Evolutionary conservation across 768 basidiomycete species (phyloP).

Genomic region (Filobasidium wieringae): DNA sequence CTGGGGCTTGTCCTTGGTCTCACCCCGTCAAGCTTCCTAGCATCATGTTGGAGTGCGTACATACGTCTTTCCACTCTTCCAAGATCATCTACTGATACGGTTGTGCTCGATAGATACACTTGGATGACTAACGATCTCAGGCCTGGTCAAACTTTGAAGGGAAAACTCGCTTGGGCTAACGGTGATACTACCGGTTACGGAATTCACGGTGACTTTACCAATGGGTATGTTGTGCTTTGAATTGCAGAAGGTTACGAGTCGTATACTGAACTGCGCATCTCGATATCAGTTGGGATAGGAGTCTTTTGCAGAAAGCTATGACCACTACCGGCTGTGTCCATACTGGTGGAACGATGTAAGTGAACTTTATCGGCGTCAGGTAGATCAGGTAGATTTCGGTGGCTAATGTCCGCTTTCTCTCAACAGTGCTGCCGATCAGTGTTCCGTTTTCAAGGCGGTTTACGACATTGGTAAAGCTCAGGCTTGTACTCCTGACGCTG

Average conservation of each 20-base stretch:
- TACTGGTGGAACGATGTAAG: background rate
- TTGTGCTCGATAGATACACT: background rate
- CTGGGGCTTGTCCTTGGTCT: slow-evolving; percentile 19
- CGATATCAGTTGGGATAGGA: slow-evolving; percentile 44
- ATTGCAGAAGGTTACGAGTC: background rate
- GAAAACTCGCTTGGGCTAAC: slow-evolving; percentile 40
- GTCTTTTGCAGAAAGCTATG: slow-evolving; percentile 46
- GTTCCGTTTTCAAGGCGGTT: background rate
- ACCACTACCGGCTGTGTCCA: slow-evolving; percentile 39
- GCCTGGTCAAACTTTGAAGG: slow-evolving; percentile 7
- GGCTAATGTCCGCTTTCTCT: too few relatives aligned
- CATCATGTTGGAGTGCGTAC: slow-evolving; percentile 26
- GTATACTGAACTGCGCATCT: background rate
- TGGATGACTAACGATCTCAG: background rate
- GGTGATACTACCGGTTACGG: slow-evolving; percentile 58
- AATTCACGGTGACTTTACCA: slow-evolving; percentile 39
- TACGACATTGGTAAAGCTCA: background rate
- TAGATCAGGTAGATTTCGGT: background rate
- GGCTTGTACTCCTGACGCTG: slow-evolving; percentile 2
- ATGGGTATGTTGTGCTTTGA: slow-evolving; percentile 1
- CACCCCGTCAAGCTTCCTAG: slow-evolving; percentile 33
- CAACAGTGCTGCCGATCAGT: background rate
- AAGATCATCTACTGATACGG: slow-evolving; percentile 17
- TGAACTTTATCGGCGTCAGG: background rate
- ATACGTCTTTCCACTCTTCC: too few relatives aligned